These are phyloP conservation scores for Ceratocystis diversiconidia DNA, from an alignment of 2,329 filamentous ascomycete genomes.

Conservation along the genomic window DNA sequence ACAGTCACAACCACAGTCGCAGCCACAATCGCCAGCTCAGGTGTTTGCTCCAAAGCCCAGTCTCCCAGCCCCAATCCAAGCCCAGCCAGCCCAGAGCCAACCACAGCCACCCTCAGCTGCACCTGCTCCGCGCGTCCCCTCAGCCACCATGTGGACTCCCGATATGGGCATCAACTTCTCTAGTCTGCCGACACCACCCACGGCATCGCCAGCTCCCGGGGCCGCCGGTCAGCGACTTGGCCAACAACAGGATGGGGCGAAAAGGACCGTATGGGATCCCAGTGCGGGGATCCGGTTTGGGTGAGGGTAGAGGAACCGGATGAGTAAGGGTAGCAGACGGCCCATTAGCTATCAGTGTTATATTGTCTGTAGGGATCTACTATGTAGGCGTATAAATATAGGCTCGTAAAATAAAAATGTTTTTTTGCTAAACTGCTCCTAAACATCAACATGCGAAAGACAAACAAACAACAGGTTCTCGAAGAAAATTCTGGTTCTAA, in stretches of 20 bases:
- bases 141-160: conserved; percentile 51
- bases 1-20: too few species aligned
- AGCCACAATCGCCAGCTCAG: conserved; percentile 14
- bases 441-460: background rate
- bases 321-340: background rate
- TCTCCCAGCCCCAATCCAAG: background rate
- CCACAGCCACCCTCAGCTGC: conserved; percentile 22
- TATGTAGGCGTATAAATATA: background rate
- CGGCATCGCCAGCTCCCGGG: conserved; percentile 20
- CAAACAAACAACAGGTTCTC: background rate
- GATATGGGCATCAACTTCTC: conserved; percentile 70
- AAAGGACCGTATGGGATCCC: conserved; percentile 15
- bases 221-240: conserved; percentile 21
- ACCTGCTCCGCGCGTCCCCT: background rate
- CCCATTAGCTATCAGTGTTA: background rate
- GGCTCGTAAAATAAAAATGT: background rate
- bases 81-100: background rate
- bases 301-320: conserved; percentile 18
- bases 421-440: background rate
- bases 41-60: background rate
- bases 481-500: background rate
- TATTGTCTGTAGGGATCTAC: background rate
- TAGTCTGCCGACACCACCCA: conserved; percentile 25
- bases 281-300: conserved; percentile 17
- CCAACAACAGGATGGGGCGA: conserved; percentile 20